Evolutionary conservation across 73 alveolate species (phyloP).

Genomic region (Uronychia binucleata): DNA sequence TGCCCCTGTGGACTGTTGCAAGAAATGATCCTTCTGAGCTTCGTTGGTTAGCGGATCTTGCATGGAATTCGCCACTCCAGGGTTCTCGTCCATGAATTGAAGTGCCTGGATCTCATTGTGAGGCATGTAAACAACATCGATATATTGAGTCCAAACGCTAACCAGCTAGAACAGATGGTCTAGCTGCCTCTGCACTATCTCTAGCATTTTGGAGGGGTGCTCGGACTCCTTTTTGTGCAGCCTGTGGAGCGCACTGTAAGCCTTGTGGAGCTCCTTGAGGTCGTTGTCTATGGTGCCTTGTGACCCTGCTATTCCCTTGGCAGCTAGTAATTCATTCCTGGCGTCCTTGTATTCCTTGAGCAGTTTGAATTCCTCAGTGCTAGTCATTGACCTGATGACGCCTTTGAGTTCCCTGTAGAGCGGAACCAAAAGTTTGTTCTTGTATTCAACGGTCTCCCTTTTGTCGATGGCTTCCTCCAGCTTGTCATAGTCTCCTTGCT

Average conservation of each 20-base stretch:
- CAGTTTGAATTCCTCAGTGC: constrained; percentile 35
- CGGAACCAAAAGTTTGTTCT: constrained; percentile 26
- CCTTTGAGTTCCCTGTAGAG: constrained; percentile 33
- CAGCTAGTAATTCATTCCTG: background rate
- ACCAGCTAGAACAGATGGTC: constrained; percentile 38
- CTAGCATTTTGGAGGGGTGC: constrained; percentile 32
- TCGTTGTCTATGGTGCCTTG: constrained; percentile 6
- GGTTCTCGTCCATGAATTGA: constrained; percentile 6
- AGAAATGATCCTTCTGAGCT: too few relatives aligned
- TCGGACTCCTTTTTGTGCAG: background rate
- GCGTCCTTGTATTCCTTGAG: constrained; percentile 28
- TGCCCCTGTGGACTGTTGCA: too few relatives aligned
- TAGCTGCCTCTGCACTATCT: constrained; percentile 19
- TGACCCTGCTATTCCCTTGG: background rate
- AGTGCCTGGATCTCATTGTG: constrained; percentile 16
- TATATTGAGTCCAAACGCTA: constrained; percentile 36
- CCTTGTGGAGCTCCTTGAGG: constrained; percentile 1
- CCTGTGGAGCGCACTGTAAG: constrained; percentile 12
- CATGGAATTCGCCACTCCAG: background rate
- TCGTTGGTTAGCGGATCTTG: too few relatives aligned
- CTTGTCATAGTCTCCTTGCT: constrained; percentile 33
- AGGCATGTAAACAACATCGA: constrained; percentile 46
- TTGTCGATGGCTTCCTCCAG: constrained; percentile 30
- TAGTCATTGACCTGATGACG: constrained; percentile 25
- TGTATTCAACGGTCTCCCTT: constrained; percentile 26